These are phyloP conservation scores for Plasmodium fragile DNA, from an alignment of 169 alveolate genomes.

Conservation along the genomic window DNA sequence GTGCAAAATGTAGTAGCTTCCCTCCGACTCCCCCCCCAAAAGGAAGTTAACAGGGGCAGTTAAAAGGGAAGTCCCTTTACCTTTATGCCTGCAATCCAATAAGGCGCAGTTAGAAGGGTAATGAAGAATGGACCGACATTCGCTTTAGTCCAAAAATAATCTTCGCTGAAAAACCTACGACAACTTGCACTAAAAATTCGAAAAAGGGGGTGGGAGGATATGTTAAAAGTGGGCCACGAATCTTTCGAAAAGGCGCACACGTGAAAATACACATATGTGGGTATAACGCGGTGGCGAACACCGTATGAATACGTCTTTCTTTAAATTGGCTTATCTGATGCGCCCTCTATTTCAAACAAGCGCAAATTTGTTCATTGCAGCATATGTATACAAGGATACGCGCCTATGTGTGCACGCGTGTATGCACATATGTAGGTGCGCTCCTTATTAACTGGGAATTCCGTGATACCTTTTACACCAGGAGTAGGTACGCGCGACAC, in stretches of 20 bases:
- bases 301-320: not conserved
- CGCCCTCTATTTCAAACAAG: not conserved
- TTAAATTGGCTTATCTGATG: constrained; percentile 1
- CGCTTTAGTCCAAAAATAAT: constrained; percentile 82
- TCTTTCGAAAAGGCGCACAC: not conserved
- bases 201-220: not conserved
- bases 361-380: not conserved
- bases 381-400: not conserved
- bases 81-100: constrained; percentile 77
- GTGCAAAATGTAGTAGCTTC: not conserved
- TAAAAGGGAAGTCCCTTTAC: constrained; percentile 18
- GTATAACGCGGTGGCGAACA: not conserved
- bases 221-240: not conserved
- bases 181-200: constrained; percentile 38
- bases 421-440: not conserved
- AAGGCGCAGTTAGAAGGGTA: constrained; percentile 78
- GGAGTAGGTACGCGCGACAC: constrained; percentile 26
- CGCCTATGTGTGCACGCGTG: not conserved
- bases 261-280: not conserved
- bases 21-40: not conserved
- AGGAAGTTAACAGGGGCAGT: not conserved
- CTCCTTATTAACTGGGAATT: not conserved
- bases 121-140: constrained; percentile 80
- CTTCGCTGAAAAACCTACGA: constrained; percentile 77
- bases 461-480: constrained; percentile 47